phyloP scores from a whole-genome alignment of 2,329 filamentous ascomycete species.

The Colletotrichum sp. region DNA sequence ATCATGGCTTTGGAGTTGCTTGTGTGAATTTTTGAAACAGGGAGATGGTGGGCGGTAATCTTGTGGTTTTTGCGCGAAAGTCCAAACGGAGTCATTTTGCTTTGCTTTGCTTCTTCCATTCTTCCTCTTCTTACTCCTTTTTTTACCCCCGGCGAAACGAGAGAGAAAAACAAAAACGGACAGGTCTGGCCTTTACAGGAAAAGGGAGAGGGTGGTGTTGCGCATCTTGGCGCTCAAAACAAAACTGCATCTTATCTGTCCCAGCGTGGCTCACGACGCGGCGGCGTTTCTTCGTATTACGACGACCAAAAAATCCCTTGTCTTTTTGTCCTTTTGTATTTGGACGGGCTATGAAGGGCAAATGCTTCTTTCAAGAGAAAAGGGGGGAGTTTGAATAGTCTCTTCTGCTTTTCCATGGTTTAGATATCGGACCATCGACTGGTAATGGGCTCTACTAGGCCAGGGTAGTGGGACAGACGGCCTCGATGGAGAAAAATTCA shows the following conservation, averaged over 20 bases:
- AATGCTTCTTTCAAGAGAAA: background rate
- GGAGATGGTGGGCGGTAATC: background rate
- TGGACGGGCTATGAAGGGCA: background rate
- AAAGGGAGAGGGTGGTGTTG: background rate
- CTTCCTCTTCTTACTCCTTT: background rate
- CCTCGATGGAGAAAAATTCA: background rate
- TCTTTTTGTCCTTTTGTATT: background rate
- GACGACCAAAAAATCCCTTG: background rate
- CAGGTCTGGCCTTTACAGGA: background rate
- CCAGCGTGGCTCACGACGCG: background rate
- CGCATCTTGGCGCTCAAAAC: constrained; percentile 9
- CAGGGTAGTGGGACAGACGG: background rate
- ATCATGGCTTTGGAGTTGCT: constrained; percentile 7
- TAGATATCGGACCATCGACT: background rate
- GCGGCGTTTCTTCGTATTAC: constrained; percentile 15
- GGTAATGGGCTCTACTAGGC: background rate
- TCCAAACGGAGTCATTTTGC: background rate
- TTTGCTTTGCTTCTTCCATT: background rate
- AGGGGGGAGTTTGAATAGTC: background rate
- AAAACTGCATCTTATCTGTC: constrained; percentile 4
- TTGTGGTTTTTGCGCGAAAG: background rate
- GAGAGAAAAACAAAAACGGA: background rate
- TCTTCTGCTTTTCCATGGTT: background rate
- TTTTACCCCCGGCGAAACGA: background rate
- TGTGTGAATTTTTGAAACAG: background rate